Evolutionary conservation across 2,329 filamentous ascomycete species (phyloP).

Genomic region (Aspergillus pseudoterreus): DNA sequence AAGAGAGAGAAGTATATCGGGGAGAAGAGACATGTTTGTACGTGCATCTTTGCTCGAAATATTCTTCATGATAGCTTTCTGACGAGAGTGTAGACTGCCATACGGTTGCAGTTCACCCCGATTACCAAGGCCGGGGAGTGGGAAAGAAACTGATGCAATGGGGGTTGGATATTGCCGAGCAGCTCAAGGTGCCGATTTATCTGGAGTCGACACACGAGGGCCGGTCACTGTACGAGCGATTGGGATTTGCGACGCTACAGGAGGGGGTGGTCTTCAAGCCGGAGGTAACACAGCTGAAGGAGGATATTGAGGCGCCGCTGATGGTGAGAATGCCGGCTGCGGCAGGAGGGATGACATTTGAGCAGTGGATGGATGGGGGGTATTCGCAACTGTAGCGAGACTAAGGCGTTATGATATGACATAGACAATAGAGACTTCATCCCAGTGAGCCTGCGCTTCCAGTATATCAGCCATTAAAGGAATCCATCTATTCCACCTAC

Average conservation of each 20-base stretch:
- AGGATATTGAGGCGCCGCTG: slow-evolving; percentile 39
- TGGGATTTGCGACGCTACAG: neutral
- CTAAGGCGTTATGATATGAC: neutral
- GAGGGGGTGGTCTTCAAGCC: neutral
- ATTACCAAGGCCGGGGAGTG: slow-evolving; percentile 40
- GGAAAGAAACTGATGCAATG: slow-evolving; percentile 24
- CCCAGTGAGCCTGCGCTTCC: no score
- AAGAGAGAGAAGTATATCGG: neutral
- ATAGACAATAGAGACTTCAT: neutral
- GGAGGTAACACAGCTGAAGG: slow-evolving; percentile 14
- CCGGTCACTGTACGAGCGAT: slow-evolving; percentile 13
- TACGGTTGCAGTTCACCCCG: slow-evolving; percentile 45
- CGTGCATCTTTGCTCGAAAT: neutral
- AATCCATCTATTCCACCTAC: no score
- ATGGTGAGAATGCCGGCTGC: slow-evolving; percentile 41
- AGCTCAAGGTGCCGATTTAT: slow-evolving; percentile 28
- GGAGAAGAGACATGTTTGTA: neutral
- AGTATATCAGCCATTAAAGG: no score
- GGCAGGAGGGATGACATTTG: neutral
- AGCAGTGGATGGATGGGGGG: neutral
- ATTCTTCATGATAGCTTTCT: neutral
- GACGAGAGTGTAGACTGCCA: slow-evolving; percentile 22
- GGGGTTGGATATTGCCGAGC: slow-evolving; percentile 1
- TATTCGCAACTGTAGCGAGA: neutral
- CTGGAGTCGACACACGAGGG: slow-evolving; percentile 32